These are phyloP conservation scores for Penicillium psychrosexuale DNA, from an alignment of 2,329 filamentous ascomycete species.

Conservation along the genomic window DNA sequence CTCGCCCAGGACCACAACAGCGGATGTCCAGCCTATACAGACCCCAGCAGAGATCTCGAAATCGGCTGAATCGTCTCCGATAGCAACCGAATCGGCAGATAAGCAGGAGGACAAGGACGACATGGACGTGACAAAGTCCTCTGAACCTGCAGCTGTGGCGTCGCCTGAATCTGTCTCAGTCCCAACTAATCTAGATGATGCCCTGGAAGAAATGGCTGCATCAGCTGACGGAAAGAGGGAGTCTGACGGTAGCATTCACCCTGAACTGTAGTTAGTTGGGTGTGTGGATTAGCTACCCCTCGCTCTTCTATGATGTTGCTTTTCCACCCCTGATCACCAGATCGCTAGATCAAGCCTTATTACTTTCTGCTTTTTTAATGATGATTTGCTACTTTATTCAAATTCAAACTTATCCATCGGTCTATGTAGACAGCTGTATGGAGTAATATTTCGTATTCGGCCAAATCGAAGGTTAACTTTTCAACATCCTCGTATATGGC, in stretches of 20 bases:
- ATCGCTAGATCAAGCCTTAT: not conserved
- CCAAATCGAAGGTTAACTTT: too few species aligned
- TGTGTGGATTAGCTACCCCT: not conserved
- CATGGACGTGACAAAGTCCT: not conserved
- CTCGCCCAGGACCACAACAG: not conserved
- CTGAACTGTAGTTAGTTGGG: not conserved
- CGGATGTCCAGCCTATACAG: slow-evolving; percentile 5
- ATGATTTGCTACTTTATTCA: not conserved
- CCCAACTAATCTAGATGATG: slow-evolving; percentile 18
- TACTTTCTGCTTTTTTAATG: not conserved
- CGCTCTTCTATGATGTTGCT: not conserved
- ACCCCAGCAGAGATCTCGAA: not conserved
- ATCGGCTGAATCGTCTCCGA: not conserved
- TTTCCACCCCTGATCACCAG: not conserved
- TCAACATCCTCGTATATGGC: too few species aligned
- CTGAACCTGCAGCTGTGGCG: not conserved
- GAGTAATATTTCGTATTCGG: not conserved
- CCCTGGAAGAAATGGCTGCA: slow-evolving; percentile 24
- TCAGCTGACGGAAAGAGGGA: slow-evolving; percentile 27
- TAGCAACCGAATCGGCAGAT: not conserved
- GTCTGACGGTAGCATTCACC: slow-evolving; percentile 23
- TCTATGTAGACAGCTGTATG: not conserved
- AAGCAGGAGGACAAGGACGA: not conserved
- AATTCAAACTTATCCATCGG: too few species aligned
- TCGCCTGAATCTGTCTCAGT: slow-evolving; percentile 5